Evolutionary conservation across 2,329 filamentous ascomycete genomes (phyloP).

Genomic region (Talaromyces verruculosus): DNA sequence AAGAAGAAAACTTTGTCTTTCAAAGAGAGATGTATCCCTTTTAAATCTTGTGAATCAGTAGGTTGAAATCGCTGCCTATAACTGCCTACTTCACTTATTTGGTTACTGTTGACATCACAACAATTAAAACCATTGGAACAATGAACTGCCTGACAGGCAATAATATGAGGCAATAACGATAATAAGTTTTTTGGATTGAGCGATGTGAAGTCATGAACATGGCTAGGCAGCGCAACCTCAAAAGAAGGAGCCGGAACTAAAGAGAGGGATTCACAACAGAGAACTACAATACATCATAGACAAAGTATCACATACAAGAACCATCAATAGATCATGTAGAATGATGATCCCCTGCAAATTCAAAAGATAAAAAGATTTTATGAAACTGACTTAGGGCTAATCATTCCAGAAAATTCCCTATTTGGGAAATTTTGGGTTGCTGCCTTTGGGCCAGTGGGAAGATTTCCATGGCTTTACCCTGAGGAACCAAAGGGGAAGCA

Average conservation of each 20-base stretch:
- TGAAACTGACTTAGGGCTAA: not conserved
- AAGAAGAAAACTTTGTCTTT: too few species aligned
- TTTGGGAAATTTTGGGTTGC: not conserved
- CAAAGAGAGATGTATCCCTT: not conserved
- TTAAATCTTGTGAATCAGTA: not conserved
- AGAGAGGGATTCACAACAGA: not conserved
- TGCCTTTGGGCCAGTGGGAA: not conserved
- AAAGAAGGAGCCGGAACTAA: not conserved
- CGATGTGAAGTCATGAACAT: not conserved
- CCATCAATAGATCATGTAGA: not conserved
- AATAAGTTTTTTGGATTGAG: not conserved
- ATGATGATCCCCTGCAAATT: rapidly evolving
- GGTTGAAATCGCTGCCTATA: not conserved
- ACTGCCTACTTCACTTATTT: not conserved
- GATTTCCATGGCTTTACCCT: not conserved
- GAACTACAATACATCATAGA: not conserved
- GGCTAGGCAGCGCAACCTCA: not conserved
- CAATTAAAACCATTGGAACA: not conserved
- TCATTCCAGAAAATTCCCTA: not conserved
- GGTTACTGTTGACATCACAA: not conserved
- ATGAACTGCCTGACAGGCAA: not conserved
- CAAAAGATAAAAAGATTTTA: not conserved
- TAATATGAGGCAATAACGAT: not conserved
- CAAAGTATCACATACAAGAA: not conserved
- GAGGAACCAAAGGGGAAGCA: too few species aligned